phyloP scores from a whole-genome alignment of 2,329 filamentous ascomycete genomes.

The Talaromyces sp. region DNA sequence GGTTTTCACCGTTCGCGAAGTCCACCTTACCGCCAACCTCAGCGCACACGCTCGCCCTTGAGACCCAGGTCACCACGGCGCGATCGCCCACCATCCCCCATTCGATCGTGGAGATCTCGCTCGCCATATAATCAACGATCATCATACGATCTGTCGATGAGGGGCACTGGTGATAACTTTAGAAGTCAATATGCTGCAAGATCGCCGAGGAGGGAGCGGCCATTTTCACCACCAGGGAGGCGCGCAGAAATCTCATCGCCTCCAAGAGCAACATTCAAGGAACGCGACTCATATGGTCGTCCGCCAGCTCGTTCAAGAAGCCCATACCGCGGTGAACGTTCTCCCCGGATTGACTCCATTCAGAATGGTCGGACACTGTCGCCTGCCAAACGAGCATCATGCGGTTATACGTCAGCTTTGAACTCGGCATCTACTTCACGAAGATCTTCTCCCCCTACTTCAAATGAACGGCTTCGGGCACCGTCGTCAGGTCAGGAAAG shows the following conservation, averaged over 20 bases:
- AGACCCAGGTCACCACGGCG: conserved; percentile 39
- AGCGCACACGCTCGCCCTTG: conserved; percentile 34
- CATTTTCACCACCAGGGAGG: conserved; percentile 18
- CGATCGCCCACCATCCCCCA: conserved; percentile 36
- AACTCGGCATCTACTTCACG: conserved; percentile 55
- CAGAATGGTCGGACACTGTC: conserved; percentile 54
- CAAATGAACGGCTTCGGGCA: conserved; percentile 42
- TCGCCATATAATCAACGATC: conserved; percentile 33
- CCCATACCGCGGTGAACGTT: conserved; percentile 48
- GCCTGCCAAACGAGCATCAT: conserved; percentile 35
- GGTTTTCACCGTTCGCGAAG: conserved; percentile 40
- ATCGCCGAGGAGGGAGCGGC: conserved; percentile 31
- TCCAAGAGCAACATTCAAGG: conserved; percentile 17
- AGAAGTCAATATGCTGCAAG: conserved; percentile 31
- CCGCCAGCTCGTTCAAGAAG: conserved; percentile 48
- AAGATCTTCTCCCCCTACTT: conserved; percentile 56
- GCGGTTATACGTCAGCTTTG: conserved; percentile 48
- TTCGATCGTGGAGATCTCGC: conserved; percentile 33
- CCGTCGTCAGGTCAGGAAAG: conserved; percentile 30
- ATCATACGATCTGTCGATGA: conserved; percentile 29
- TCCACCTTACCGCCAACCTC: conserved; percentile 31
- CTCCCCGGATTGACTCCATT: conserved; percentile 44
- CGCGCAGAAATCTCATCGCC: conserved; percentile 1
- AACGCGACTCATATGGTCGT: conserved; percentile 32
- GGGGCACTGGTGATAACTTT: conserved; percentile 34